A percentile compares a stretch with the other conserved stretches of the same genome.
phyloP scores from a whole-genome alignment of 2,329 filamentous ascomycete species.

The Aspergillus pseudotamarii region DNA sequence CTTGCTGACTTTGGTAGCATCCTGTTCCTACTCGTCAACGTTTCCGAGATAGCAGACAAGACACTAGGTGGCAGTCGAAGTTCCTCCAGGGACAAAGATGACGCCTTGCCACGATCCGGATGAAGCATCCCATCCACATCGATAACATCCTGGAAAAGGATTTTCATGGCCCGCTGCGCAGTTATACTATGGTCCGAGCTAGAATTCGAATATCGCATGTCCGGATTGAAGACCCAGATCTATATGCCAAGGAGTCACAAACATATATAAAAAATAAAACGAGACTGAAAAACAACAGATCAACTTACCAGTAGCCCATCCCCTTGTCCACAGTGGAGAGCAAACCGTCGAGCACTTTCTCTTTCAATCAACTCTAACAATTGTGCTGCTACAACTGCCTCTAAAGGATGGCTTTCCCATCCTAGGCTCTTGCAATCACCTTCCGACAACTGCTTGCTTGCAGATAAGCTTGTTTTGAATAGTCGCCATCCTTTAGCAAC shows the following conservation, averaged over 20 bases:
- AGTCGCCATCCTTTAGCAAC: conserved; percentile 51
- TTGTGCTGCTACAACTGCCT: conserved; percentile 54
- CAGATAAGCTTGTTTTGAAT: conserved; percentile 51
- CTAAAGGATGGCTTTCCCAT: conserved; percentile 37
- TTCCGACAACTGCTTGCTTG: conserved; percentile 23
- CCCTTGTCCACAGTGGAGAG: conserved; percentile 45
- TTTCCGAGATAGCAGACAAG: conserved; percentile 39
- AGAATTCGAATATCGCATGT: conserved; percentile 59
- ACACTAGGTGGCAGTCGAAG: conserved; percentile 44
- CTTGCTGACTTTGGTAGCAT: conserved; percentile 55
- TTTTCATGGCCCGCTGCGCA: conserved; percentile 56
- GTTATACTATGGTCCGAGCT: conserved; percentile 33
- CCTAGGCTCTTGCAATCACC: conserved; percentile 31
- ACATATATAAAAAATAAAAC: background rate
- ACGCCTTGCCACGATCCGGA: conserved; percentile 38
- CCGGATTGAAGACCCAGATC: conserved; percentile 64
- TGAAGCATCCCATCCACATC: conserved; percentile 40
- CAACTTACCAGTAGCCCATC: conserved; percentile 41
- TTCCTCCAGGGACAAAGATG: conserved; percentile 53
- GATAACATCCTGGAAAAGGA: conserved; percentile 52
- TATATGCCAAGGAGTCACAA: conserved; percentile 24
- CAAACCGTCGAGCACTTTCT: conserved; percentile 59
- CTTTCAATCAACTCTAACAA: conserved; percentile 60
- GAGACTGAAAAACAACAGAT: background rate
- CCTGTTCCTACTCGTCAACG: conserved; percentile 43